Conservation (phyloP, 2,329 filamentous ascomycete species). For the Claviceps sorghi region DNA sequence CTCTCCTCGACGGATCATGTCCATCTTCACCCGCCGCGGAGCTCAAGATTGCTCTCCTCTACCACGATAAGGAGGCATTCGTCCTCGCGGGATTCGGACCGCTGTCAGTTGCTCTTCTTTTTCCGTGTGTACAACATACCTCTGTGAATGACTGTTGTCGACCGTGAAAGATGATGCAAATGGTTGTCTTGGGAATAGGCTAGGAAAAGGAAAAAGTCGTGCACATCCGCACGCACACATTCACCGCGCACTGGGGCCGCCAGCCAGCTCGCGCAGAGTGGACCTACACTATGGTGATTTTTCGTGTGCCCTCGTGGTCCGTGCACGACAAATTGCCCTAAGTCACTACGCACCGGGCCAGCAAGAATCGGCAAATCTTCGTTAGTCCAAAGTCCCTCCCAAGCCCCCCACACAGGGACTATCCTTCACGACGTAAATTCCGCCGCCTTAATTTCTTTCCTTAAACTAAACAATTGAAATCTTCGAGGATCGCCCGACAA, state of each 20-base stretch:
- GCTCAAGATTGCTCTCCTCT: slow-evolving; percentile 45
- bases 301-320: slow-evolving; percentile 27
- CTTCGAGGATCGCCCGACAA: slow-evolving; percentile 57
- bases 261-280: slow-evolving; percentile 2
- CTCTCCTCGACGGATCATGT: background rate
- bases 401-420: slow-evolving; percentile 15
- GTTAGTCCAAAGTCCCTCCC: slow-evolving; percentile 10
- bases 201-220: slow-evolving; percentile 3
- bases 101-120: slow-evolving; percentile 11
- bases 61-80: slow-evolving; percentile 37
- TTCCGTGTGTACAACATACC: slow-evolving; percentile 26
- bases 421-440: slow-evolving; percentile 15
- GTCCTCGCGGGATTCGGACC: slow-evolving; percentile 21
- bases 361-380: slow-evolving; percentile 23
- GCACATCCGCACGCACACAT: background rate
- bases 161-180: background rate
- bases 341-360: slow-evolving; percentile 19
- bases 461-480: slow-evolving; percentile 26
- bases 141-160: slow-evolving; percentile 13
- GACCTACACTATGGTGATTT: slow-evolving; percentile 3
- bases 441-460: slow-evolving; percentile 11
- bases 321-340: slow-evolving; percentile 31
- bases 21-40: slow-evolving; percentile 13
- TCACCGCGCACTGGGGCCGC: background rate
- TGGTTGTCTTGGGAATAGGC: background rate